phyloP scores from a whole-genome alignment of 331 rosid genomes.

The Erythrophleum ivorense region DNA sequence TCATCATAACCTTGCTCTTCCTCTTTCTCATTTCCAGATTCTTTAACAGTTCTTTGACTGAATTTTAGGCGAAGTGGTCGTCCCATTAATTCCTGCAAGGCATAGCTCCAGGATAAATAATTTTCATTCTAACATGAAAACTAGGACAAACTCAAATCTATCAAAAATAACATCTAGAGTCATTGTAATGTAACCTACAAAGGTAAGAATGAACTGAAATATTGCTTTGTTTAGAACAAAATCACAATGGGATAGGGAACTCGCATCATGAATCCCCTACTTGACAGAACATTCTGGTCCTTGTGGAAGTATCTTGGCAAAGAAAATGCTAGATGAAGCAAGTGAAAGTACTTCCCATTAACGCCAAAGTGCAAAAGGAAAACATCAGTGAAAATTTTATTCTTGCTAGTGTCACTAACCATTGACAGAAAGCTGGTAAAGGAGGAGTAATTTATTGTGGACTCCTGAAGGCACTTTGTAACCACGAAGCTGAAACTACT shows the following conservation, averaged over 20 bases:
- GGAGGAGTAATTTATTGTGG: neutral
- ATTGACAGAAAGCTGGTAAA: constrained; percentile 11
- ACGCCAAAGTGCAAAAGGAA: too few relatives aligned
- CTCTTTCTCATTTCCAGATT: constrained; percentile 53
- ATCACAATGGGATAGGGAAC: neutral
- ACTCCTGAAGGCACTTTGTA: neutral
- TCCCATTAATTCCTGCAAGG: constrained; percentile 79
- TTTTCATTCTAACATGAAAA: constrained; percentile 21
- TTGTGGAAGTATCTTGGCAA: too few relatives aligned
- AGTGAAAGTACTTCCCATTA: too few relatives aligned
- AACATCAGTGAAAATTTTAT: neutral
- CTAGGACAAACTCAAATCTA: neutral
- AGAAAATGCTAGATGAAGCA: too few relatives aligned
- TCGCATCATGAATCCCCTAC: too few relatives aligned
- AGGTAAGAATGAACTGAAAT: too few relatives aligned
- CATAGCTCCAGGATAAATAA: neutral
- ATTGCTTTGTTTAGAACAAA: neutral
- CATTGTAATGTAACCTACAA: too few relatives aligned
- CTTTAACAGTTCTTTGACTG: constrained; percentile 59
- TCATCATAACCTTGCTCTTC: constrained; percentile 43
- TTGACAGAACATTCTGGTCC: too few relatives aligned
- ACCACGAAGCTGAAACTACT: neutral
- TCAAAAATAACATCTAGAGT: constrained; percentile 1
- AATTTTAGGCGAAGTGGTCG: constrained; percentile 74
- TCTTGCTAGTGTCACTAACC: neutral